phyloP scores from a whole-genome alignment of 805 yeast species.

The Barnettozyma sp. region DNA sequence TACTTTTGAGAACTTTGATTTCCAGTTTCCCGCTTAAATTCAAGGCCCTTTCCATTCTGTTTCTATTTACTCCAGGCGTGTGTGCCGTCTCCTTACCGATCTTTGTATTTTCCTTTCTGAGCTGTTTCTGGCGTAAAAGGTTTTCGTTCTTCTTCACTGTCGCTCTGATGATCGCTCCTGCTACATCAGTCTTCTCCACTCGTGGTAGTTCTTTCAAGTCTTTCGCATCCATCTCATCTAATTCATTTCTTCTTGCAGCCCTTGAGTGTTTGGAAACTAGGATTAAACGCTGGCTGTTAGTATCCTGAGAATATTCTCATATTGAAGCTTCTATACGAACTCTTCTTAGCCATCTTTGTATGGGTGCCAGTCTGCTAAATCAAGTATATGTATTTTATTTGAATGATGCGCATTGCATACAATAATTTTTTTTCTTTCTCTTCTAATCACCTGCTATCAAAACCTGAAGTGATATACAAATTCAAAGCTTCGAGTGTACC shows the following conservation, averaged over 20 bases:
- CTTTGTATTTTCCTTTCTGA: constrained; percentile 33
- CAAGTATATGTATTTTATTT: neutral
- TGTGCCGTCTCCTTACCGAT: constrained; percentile 24
- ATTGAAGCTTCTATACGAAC: too few species aligned
- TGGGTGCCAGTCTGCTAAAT: too few species aligned
- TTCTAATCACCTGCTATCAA: neutral
- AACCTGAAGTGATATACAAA: too few species aligned
- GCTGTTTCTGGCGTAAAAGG: constrained; percentile 44
- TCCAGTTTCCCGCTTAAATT: constrained; percentile 49
- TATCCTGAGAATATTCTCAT: neutral
- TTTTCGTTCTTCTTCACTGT: constrained; percentile 60
- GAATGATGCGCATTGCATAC: neutral
- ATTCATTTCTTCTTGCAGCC: constrained; percentile 68
- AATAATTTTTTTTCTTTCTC: neutral
- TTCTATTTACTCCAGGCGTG: constrained; percentile 29
- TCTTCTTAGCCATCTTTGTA: constrained; percentile 26
- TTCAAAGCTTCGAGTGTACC: too few species aligned
- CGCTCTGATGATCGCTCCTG: constrained; percentile 60
- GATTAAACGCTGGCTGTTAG: neutral
- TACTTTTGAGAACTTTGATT: constrained; percentile 57
- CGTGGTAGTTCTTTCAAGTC: constrained; percentile 49
- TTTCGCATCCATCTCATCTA: constrained; percentile 39
- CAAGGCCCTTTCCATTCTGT: constrained; percentile 41
- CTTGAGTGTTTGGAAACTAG: constrained; percentile 60
- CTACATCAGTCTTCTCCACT: constrained; percentile 50